Percentiles rank a stretch among this genome's conserved stretches.
phyloP scores from a whole-genome alignment of 2,329 filamentous ascomycete species.

The Colletotrichum sp. region DNA sequence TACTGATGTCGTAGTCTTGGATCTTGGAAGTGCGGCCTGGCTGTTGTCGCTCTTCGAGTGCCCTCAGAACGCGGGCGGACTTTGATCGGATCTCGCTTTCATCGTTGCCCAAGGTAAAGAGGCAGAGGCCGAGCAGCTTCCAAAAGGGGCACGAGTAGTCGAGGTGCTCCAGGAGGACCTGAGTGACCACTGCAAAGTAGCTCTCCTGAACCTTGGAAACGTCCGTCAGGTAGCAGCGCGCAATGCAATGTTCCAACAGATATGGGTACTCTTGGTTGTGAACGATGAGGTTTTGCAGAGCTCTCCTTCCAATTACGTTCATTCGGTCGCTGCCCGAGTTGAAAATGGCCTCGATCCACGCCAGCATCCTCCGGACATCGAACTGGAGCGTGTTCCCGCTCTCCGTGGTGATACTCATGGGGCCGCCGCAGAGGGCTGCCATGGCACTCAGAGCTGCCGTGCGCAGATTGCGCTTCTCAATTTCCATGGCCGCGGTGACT shows the following conservation, averaged over 20 bases:
- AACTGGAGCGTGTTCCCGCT: constrained; percentile 89
- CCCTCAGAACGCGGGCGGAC: constrained; percentile 80
- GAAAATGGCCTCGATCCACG: constrained; percentile 96
- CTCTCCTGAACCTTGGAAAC: constrained; percentile 86
- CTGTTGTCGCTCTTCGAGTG: constrained; percentile 81
- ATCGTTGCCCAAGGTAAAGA: constrained; percentile 93
- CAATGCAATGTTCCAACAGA: constrained; percentile 86
- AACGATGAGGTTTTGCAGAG: constrained; percentile 86
- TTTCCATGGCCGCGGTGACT: constrained; percentile 90
- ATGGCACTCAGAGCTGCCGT: constrained; percentile 93
- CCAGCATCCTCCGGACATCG: constrained; percentile 88
- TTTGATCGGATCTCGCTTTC: constrained; percentile 88
- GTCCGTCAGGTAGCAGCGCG: constrained; percentile 86
- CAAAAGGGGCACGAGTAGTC: constrained; percentile 87
- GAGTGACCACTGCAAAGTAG: constrained; percentile 91
- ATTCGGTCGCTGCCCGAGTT: constrained; percentile 89
- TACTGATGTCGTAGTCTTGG: constrained; percentile 97
- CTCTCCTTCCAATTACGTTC: constrained; percentile 86
- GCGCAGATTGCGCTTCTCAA: constrained; percentile 91
- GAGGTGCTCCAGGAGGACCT: constrained; percentile 83
- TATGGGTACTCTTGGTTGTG: constrained; percentile 89
- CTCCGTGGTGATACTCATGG: constrained; percentile 86
- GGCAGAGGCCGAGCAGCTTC: constrained; percentile 85
- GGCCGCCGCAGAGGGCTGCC: constrained; percentile 87
- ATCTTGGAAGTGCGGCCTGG: constrained; percentile 80